phyloP scores from a whole-genome alignment of 495 filamentous ascomycete species.

The Podospora comata region DNA sequence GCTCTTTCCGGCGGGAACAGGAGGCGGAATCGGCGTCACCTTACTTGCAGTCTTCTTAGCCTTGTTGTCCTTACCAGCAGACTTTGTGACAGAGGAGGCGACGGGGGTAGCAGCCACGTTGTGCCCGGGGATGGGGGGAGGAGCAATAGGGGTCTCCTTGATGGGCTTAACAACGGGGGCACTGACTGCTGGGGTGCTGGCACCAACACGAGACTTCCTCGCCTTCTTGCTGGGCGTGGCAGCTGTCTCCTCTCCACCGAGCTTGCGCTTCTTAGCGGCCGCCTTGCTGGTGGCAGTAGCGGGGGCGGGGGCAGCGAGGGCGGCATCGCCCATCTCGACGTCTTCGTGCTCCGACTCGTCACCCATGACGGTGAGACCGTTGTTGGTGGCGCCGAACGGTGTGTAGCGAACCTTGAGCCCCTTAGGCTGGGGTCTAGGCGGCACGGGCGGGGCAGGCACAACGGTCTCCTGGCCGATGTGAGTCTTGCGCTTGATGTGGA shows the following conservation, averaged over 20 bases:
- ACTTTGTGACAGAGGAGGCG: constrained; percentile 9
- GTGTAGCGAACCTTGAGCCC: constrained; percentile 44
- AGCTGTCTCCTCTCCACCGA: constrained; percentile 23
- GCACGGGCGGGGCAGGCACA: constrained; percentile 22
- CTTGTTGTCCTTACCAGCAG: constrained; percentile 15
- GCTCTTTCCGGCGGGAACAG: constrained; percentile 36
- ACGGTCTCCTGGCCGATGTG: constrained; percentile 36
- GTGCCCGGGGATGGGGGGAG: constrained; percentile 23
- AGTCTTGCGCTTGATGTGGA: constrained; percentile 45
- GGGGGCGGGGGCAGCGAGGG: neutral
- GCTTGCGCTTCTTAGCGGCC: constrained; percentile 46
- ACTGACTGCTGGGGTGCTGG: constrained; percentile 6
- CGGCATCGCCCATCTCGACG: constrained; percentile 32
- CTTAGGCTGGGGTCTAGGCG: constrained; percentile 44
- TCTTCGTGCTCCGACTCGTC: constrained; percentile 30
- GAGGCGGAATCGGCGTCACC: constrained; percentile 40
- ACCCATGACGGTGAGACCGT: constrained; percentile 18
- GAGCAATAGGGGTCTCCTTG: constrained; percentile 32
- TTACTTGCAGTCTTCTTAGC: constrained; percentile 27
- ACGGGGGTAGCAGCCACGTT: constrained; percentile 7
- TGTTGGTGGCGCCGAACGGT: constrained; percentile 40
- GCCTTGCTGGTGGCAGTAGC: constrained; percentile 18
- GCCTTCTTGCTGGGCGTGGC: constrained; percentile 27
- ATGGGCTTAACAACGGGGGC: constrained; percentile 5
- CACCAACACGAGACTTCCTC: constrained; percentile 30